Conservation (phyloP, 1,284 basidiomycete species). For the Volvariella volvacea region DNA sequence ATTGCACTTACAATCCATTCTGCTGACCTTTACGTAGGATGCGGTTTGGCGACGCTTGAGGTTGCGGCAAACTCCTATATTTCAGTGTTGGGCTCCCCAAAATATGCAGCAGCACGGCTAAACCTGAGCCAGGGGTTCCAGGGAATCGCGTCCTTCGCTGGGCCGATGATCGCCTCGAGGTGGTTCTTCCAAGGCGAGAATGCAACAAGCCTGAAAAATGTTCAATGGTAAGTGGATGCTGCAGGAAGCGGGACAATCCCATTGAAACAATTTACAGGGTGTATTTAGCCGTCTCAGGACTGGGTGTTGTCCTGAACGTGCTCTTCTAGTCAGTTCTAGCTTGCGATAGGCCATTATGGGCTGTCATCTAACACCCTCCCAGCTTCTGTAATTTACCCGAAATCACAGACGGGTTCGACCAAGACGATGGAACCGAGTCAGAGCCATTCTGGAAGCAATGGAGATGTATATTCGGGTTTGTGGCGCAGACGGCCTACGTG, state of each 20-base stretch:
- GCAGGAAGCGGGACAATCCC: not conserved
- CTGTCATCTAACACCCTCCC: constrained; percentile 4
- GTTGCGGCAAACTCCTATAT: constrained; percentile 81
- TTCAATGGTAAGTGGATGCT: constrained; percentile 51
- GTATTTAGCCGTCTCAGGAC: constrained; percentile 70
- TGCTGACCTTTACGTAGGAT: constrained; percentile 35
- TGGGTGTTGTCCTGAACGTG: constrained; percentile 57
- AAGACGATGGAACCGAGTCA: constrained; percentile 38
- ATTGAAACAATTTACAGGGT: constrained; percentile 36
- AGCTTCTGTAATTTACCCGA: constrained; percentile 72
- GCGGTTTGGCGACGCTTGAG: constrained; percentile 64
- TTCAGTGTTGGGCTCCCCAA: constrained; percentile 57
- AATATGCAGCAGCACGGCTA: constrained; percentile 70
- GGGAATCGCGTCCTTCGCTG: constrained; percentile 72
- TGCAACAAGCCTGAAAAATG: constrained; percentile 54
- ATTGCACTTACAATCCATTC: not conserved
- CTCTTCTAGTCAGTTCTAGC: constrained; percentile 56
- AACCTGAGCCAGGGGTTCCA: constrained; percentile 83
- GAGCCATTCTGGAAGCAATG: constrained; percentile 68
- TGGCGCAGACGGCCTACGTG: constrained; percentile 69
- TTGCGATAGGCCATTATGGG: constrained; percentile 2
- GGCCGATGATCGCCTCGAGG: constrained; percentile 71
- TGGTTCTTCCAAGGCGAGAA: constrained; percentile 71
- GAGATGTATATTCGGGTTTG: constrained; percentile 65
- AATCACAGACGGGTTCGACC: constrained; percentile 59